Conservation (phyloP, 176 grass and related monocot species). For the Cenchrus americanus region DNA sequence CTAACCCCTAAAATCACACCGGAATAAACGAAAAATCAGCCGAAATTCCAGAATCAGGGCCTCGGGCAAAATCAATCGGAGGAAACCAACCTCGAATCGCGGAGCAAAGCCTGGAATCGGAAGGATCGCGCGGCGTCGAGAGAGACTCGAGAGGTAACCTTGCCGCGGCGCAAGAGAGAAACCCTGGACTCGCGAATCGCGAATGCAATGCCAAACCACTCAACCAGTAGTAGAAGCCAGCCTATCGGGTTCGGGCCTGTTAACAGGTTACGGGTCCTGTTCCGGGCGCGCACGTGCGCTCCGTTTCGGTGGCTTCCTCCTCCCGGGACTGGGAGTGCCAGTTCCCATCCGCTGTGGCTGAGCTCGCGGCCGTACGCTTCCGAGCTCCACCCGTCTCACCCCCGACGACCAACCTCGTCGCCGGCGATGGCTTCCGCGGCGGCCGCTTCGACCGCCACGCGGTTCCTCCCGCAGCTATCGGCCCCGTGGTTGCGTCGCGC, state of each 20-base stretch:
- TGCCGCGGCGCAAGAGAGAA: constrained; percentile 39
- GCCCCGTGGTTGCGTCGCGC: neutral
- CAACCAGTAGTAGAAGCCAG: neutral
- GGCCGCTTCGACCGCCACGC: constrained; percentile 27
- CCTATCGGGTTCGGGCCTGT: neutral
- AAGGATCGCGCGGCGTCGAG: neutral
- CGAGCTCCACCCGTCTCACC: constrained; percentile 12
- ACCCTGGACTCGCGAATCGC: constrained; percentile 13
- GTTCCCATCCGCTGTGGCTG: constrained; percentile 43
- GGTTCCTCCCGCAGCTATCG: constrained; percentile 10
- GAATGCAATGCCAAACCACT: neutral
- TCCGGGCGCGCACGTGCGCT: neutral
- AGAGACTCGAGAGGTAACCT: neutral
- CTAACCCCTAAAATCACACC: neutral
- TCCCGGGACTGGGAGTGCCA: too few species aligned
- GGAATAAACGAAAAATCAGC: neutral
- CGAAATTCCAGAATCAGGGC: neutral
- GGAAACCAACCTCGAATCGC: constrained; percentile 26
- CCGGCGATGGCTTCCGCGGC: constrained; percentile 48
- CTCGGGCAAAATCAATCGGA: neutral
- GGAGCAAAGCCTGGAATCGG: neutral
- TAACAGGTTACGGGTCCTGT: neutral
- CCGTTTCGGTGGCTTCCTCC: neutral
- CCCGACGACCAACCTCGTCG: constrained; percentile 27
- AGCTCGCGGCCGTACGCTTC: constrained; percentile 14